Conservation (phyloP, 305 asterid genomes). For the Plantago rigida region DNA sequence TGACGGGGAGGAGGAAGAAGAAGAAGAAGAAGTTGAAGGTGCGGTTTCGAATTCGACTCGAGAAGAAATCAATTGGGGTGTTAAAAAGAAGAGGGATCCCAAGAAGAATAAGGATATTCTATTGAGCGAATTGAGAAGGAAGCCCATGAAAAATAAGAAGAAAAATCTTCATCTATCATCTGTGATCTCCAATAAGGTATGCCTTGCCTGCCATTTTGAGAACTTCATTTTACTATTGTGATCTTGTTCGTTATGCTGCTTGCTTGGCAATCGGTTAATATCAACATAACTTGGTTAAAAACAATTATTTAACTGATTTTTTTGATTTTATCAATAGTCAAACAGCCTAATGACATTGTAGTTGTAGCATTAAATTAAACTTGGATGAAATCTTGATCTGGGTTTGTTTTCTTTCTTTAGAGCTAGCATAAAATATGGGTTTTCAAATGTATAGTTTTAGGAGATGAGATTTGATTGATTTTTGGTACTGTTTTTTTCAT, state of each 20-base stretch:
- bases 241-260: not conserved
- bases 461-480: constrained; percentile 2
- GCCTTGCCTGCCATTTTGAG: not conserved
- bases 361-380: constrained; percentile 17
- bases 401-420: constrained; percentile 2
- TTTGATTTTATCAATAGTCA: no score
- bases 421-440: constrained; percentile 48
- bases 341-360: not conserved
- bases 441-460: not conserved
- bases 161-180: constrained; percentile 3
- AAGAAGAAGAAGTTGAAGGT: constrained; percentile 18
- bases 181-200: constrained; percentile 38
- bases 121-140: constrained; percentile 31
- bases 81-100: constrained; percentile 20
- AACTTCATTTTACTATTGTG: constrained; percentile 17
- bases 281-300: no score
- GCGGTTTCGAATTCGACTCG: constrained; percentile 12
- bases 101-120: constrained; percentile 24
- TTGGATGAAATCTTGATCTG: constrained; percentile 20
- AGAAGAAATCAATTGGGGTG: constrained; percentile 25
- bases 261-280: no score
- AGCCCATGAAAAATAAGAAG: constrained; percentile 27
- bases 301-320: no score
- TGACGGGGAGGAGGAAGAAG: constrained; percentile 14
- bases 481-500: constrained; percentile 19